These are phyloP conservation scores for Sphagnum contortum DNA, from an alignment of 225 moss, liverwort and hornwort species.

Conservation along the genomic window DNA sequence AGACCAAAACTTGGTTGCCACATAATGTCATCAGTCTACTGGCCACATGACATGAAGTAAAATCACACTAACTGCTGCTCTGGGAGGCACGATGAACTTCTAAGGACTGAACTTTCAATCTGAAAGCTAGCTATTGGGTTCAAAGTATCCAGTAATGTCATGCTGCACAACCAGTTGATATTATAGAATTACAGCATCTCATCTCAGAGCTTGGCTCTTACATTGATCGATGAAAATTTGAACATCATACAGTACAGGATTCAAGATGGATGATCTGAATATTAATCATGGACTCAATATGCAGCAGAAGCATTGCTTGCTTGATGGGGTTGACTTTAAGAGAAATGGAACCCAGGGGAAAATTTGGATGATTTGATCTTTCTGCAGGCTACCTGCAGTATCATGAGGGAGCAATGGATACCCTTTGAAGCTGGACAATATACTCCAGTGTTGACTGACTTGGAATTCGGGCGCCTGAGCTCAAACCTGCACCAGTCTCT, in stretches of 20 bases:
- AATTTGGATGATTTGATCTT: background rate
- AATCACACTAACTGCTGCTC: too few relatives aligned
- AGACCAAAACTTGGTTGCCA: too few relatives aligned
- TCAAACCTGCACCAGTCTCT: slow-evolving; percentile 59
- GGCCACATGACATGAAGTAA: too few relatives aligned
- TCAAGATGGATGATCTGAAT: background rate
- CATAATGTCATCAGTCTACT: too few relatives aligned
- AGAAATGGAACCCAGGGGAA: background rate
- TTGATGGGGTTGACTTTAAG: background rate
- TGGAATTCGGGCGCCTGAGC: slow-evolving; percentile 41
- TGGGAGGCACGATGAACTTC: too few relatives aligned
- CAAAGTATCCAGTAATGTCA: too few relatives aligned
- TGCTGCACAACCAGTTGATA: too few relatives aligned
- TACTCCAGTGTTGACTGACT: slow-evolving; percentile 61
- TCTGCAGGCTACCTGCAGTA: too few relatives aligned
- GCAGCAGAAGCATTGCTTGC: background rate
- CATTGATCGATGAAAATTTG: background rate
- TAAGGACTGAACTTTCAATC: too few relatives aligned
- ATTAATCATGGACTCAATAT: background rate
- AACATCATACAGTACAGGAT: background rate
- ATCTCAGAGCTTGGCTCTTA: background rate
- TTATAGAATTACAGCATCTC: too few relatives aligned
- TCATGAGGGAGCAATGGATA: slow-evolving; percentile 78
- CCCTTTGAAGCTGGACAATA: slow-evolving; percentile 64
- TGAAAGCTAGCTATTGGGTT: too few relatives aligned